A percentile compares a stretch with the other conserved stretches of the same genome.
Evolutionary conservation across 768 basidiomycete species (phyloP).

Genomic region (Leccinum arenicola): DNA sequence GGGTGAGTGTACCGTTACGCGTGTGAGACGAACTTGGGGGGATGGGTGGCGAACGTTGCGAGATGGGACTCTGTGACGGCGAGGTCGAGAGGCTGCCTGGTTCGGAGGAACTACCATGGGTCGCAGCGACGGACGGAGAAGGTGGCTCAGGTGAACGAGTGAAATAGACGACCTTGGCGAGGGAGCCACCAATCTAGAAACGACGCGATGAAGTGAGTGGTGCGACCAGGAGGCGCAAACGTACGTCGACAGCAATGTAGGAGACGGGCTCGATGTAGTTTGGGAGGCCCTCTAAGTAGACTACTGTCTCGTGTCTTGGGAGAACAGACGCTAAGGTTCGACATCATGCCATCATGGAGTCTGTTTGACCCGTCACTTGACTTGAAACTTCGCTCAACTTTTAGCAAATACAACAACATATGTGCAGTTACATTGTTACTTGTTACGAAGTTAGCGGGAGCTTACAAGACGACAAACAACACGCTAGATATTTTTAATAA

Average conservation of each 20-base stretch:
- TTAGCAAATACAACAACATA: no score
- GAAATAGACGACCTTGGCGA: constrained; percentile 98
- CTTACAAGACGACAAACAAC: no score
- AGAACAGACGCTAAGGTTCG: neutral
- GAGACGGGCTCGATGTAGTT: constrained; percentile 97
- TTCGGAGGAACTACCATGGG: constrained; percentile 52
- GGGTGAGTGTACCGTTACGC: constrained; percentile 78
- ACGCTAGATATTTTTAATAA: no score
- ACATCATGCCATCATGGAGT: no score
- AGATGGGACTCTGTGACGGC: constrained; percentile 10
- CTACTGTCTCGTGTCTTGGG: constrained; percentile 83
- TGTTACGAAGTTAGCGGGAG: no score
- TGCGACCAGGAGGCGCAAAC: constrained; percentile 31
- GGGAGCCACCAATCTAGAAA: constrained; percentile 86
- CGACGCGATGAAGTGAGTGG: neutral
- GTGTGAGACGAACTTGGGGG: constrained; percentile 30
- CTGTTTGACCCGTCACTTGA: no score
- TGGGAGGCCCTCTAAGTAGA: constrained; percentile 89
- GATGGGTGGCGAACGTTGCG: constrained; percentile 23
- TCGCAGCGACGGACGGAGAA: constrained; percentile 67
- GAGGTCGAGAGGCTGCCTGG: constrained; percentile 42
- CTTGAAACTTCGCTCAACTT: no score
- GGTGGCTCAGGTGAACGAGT: constrained; percentile 88
- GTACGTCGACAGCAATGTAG: constrained; percentile 94
- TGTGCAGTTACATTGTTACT: no score